A percentile compares a stretch with the other conserved stretches of the same genome.
phyloP scores from a whole-genome alignment of 1,284 basidiomycete genomes.

The Ustilago hordei region DNA sequence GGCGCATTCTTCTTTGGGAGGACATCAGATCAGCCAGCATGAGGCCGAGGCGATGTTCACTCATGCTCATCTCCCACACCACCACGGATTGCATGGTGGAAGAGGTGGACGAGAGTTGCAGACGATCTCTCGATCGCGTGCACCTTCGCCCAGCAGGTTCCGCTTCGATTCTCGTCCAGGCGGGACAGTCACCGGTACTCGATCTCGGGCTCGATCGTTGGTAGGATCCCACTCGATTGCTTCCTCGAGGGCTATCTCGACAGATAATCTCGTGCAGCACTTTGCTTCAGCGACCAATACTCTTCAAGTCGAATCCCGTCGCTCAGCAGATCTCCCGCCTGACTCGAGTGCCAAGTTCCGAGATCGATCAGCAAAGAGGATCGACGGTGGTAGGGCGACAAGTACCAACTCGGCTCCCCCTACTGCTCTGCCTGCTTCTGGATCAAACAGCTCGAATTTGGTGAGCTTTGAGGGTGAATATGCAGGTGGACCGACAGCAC shows the following conservation, averaged over 20 bases:
- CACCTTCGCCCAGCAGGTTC: conserved; percentile 55
- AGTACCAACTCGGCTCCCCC: conserved; percentile 57
- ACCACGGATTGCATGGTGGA: conserved; percentile 7
- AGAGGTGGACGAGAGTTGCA: conserved; percentile 37
- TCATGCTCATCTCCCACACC: conserved; percentile 26
- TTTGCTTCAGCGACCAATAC: conserved; percentile 21
- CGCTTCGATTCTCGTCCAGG: conserved; percentile 40
- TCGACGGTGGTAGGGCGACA: conserved; percentile 40
- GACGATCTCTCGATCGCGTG: conserved; percentile 62
- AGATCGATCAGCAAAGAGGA: conserved; percentile 37
- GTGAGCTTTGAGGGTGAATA: conserved; percentile 10
- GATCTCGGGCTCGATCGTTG: conserved; percentile 57
- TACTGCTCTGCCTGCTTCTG: conserved; percentile 11
- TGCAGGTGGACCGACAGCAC: conserved; percentile 14
- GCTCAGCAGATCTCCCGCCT: conserved; percentile 52
- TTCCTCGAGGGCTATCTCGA: conserved; percentile 44
- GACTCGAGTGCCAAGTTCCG: conserved; percentile 60
- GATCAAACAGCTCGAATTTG: conserved; percentile 5
- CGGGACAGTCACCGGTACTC: conserved; percentile 51
- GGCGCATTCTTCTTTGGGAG: conserved; percentile 7
- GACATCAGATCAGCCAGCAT: conserved; percentile 36
- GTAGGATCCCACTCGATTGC: conserved; percentile 46
- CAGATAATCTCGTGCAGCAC: conserved; percentile 55
- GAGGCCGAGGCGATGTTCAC: conserved; percentile 48
- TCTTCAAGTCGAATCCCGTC: conserved; percentile 19